Evolutionary conservation across 2,329 filamentous ascomycete genomes (phyloP), one percentile per base, ranked within the genome.

Genomic region (Sarocladiaceae sp.): DNA sequence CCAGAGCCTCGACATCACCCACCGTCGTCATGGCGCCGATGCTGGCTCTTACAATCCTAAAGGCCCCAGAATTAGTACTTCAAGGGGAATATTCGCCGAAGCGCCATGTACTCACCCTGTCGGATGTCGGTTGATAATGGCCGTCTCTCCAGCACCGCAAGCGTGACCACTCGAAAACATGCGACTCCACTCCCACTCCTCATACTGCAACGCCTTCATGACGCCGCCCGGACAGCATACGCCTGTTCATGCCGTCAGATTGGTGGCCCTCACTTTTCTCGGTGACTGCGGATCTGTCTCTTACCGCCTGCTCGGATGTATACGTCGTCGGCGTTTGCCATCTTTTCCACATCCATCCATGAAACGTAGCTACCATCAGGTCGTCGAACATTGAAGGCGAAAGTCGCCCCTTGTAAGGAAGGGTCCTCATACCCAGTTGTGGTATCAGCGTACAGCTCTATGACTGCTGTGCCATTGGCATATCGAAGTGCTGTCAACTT

Each of bases 301-400:
- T 9, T 43, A 50, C 82, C 82, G 43, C 55, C 55, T 19, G 77
- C 78, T 37, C 82, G 69, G 24, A 85, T 66, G 51, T 77, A 82
- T 44, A 85, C 76, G 6, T 68, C 64, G 3, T 67, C 63, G 11
- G 68, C 60, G 49, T 80, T 74, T 0, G 81, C 78, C 15, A 71
- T 61, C 24, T 64, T 64, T 58, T 84, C 81, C n/a, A 83, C 75
- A 2, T 74, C 68, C 2, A 69, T 69, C 53, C 80, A 82, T 1
- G 74, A 67, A 23, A 82, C 61, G 51, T 75, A 72, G 1, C 60
- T 61, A 1, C 78, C 79, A 46, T 75, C 67, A 3, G 68, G 56
- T n/a, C 60, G 60, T 20, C 72, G 58, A 11, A 85, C 60, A 49
- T 83, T 85, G 61, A 85, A 82, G 2, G 80, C 76, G 18, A 85